These are phyloP conservation scores for Cenchrus fungigraminus DNA, from an alignment of 176 grass and related monocot genomes.

Conservation along the genomic window DNA sequence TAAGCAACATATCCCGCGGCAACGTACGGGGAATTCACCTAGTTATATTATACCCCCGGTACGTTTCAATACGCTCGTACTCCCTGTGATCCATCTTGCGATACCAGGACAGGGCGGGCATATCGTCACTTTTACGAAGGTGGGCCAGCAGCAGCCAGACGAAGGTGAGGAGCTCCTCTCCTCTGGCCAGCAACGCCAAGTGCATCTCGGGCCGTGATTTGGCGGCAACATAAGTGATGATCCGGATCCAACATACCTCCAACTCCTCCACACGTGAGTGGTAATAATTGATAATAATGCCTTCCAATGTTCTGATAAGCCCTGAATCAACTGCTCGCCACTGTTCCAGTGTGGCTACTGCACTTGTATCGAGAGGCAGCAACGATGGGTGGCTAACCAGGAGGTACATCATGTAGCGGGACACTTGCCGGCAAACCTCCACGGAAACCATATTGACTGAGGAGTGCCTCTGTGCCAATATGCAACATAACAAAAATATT, in stretches of 20 bases:
- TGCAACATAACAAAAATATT: not conserved
- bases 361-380: not conserved
- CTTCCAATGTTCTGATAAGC: not conserved
- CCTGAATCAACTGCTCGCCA: not conserved
- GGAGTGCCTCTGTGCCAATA: not conserved
- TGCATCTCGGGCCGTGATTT: slow-evolving; percentile 17
- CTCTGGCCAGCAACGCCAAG: not conserved
- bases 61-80: too few species aligned
- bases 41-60: too few species aligned
- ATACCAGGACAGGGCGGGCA: not conserved
- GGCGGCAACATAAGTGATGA: not conserved
- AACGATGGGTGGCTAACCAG: not conserved
- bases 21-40: too few species aligned
- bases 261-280: not conserved
- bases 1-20: too few species aligned
- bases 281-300: too few species aligned
- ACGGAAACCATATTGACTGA: not conserved
- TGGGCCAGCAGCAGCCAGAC: not conserved
- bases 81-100: not conserved
- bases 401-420: slow-evolving; percentile 30
- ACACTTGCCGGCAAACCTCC: not conserved
- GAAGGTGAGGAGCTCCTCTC: slow-evolving; percentile 21
- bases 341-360: not conserved
- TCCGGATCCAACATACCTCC: not conserved
- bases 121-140: not conserved